Conservation (phyloP, 2,329 filamentous ascomycete species). For the Colletotrichum sp. region DNA sequence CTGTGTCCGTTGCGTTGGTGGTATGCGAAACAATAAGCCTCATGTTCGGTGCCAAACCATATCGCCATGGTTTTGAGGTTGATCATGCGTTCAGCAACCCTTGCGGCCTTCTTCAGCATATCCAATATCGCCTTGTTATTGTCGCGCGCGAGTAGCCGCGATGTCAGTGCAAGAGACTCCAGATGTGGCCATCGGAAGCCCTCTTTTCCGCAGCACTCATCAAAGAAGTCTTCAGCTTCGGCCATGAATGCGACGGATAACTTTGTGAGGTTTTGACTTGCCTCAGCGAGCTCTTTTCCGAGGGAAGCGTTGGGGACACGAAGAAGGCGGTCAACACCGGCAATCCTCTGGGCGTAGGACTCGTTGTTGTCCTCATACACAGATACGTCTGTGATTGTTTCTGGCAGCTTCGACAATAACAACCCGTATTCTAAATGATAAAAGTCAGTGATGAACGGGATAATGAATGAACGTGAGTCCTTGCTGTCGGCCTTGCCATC, state of each 20-base stretch:
- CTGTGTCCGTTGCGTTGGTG: neutral
- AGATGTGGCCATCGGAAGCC: neutral
- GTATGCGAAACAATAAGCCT: neutral
- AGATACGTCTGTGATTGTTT: neutral
- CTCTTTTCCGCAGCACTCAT: neutral
- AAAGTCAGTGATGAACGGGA: neutral
- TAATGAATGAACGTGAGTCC: neutral
- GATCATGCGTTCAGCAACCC: neutral
- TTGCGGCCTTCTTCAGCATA: neutral
- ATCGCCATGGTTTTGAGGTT: neutral
- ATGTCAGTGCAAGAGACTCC: neutral
- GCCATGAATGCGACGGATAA: neutral
- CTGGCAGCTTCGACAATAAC: neutral
- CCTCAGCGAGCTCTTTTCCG: accelerated
- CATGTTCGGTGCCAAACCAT: neutral
- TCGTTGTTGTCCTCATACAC: neutral
- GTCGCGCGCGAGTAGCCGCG: neutral
- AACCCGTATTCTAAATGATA: neutral
- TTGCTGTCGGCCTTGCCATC: neutral
- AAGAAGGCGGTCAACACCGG: neutral
- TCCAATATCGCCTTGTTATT: neutral
- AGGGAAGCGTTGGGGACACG: neutral
- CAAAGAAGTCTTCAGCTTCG: neutral
- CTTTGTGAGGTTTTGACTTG: neutral
- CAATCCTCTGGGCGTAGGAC: neutral